Base-by-base conservation (phyloP, 306 rosid genomes). In the Prunus mongolica region DNA sequence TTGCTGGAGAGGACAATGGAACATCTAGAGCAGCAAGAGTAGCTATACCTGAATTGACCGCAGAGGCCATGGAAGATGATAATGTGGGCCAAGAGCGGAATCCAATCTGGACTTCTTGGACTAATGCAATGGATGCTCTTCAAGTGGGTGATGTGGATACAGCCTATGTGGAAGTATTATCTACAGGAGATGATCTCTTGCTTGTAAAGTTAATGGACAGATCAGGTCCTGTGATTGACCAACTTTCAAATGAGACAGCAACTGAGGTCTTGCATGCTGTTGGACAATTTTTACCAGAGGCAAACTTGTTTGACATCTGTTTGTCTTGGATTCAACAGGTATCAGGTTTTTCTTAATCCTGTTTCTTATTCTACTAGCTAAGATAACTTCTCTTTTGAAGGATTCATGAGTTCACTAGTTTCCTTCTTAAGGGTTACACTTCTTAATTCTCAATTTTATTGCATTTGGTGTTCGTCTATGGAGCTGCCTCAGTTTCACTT, bases 301-400 rank as follows among this genome's bases (percentile, higher is more conserved):
- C 86, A 85, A 89, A 88, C 84, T 80, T 95, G 86, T 89, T 85
- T 79, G 96, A 89, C 68, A 65, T 92, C 68, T 95, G 97, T 79
- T 82, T 95, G 82, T 88, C 89, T 84, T 95, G 99, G 99, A 87
- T 87, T 88, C 97, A 92, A 74, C 97, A 92, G 98, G 98, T 95
- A 87, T 79, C 56, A 74, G 3, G 70, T 18, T 72, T 38, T 55
- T 27, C 32, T 28, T 44, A 0, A 22, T 71, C 30, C 3, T 32
- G 30, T 71, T 71, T 32, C 30, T 5, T 51, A 11, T 2, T 10
- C 2, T 52, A 51, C 63, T 19, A 25, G 63, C 30, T 30, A 28
- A 28, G 27, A 12, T 50, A 69, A 28, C 56, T 45, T 45, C 25
- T 11, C 14, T 41, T 44, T 9, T 44, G 5, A 25, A 46, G n/a